Percentiles rank a stretch among this genome's conserved stretches.
phyloP scores from a whole-genome alignment of 345 rosid species.

The Citropsis articulata region DNA sequence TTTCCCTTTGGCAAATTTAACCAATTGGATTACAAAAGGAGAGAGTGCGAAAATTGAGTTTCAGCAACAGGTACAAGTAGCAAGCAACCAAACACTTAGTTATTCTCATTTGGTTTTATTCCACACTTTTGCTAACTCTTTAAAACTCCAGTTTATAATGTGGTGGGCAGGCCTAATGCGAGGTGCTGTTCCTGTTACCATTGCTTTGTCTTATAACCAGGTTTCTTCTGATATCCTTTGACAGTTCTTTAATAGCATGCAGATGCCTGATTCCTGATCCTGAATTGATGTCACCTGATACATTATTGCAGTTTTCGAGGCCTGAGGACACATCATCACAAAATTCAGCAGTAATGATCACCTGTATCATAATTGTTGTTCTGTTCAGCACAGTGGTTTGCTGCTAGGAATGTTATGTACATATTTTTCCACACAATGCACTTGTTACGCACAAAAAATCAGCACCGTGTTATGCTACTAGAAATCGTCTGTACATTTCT shows the following conservation, averaged over 20 bases:
- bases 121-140: constrained; percentile 13
- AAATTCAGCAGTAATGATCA: constrained; percentile 47
- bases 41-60: constrained; percentile 38
- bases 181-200: constrained; percentile 77
- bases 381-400: constrained; percentile 64
- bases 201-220: constrained; percentile 61
- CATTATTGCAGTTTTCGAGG: constrained; percentile 46
- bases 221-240: constrained; percentile 13
- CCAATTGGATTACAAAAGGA: constrained; percentile 30
- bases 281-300: constrained; percentile 2
- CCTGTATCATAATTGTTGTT: constrained; percentile 60
- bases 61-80: constrained; percentile 43
- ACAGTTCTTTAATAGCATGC: neutral
- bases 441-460: neutral
- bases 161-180: constrained; percentile 88
- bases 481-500: neutral
- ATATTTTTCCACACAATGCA: neutral
- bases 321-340: neutral
- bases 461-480: constrained; percentile 38
- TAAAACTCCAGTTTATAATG: constrained; percentile 51
- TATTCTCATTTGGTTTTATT: neutral
- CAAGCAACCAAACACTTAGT: neutral
- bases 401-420: neutral
- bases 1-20: constrained; percentile 52
- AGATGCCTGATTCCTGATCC: neutral